Conservation (phyloP, 2,329 filamentous ascomycete species). For the Alternaria sp. region DNA sequence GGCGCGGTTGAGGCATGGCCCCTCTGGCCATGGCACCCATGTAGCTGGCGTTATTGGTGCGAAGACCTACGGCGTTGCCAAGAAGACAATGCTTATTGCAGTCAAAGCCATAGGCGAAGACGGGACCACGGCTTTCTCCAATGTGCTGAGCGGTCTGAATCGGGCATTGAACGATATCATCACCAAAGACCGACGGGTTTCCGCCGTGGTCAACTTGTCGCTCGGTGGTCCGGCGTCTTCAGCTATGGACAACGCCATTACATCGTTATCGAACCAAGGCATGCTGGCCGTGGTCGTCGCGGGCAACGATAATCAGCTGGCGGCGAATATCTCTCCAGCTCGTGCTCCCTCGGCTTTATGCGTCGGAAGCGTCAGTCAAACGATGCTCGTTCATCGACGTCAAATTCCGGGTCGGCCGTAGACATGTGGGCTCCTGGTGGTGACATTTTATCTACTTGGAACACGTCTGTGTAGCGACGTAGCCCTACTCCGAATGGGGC, state of each 20-base stretch:
- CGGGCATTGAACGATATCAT: constrained; percentile 49
- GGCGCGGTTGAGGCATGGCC: constrained; percentile 9
- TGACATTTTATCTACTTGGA: constrained; percentile 56
- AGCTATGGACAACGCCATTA: constrained; percentile 46
- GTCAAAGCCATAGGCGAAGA: constrained; percentile 48
- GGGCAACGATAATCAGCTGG: constrained; percentile 47
- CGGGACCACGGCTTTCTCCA: constrained; percentile 25
- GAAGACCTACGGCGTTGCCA: constrained; percentile 45
- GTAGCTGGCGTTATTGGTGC: constrained; percentile 44
- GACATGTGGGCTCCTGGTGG: constrained; percentile 52
- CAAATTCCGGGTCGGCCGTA: constrained; percentile 51
- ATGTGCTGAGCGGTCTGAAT: constrained; percentile 40
- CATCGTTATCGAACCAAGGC: constrained; percentile 38
- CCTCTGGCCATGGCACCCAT: constrained; percentile 45
- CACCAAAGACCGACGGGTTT: constrained; percentile 32
- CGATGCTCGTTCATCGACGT: constrained; percentile 32
- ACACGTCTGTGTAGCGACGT: constrained; percentile 39
- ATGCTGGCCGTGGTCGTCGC: constrained; percentile 49
- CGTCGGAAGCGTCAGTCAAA: constrained; percentile 48
- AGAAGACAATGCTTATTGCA: constrained; percentile 45
- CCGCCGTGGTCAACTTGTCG: constrained; percentile 52
- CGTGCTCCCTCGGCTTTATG: constrained; percentile 46
- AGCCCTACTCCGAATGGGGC: not conserved
- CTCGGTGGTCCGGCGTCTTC: constrained; percentile 43
- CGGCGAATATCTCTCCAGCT: constrained; percentile 42